phyloP scores from a whole-genome alignment of 768 basidiomycete species.

The Gymnopilus dilepis region DNA sequence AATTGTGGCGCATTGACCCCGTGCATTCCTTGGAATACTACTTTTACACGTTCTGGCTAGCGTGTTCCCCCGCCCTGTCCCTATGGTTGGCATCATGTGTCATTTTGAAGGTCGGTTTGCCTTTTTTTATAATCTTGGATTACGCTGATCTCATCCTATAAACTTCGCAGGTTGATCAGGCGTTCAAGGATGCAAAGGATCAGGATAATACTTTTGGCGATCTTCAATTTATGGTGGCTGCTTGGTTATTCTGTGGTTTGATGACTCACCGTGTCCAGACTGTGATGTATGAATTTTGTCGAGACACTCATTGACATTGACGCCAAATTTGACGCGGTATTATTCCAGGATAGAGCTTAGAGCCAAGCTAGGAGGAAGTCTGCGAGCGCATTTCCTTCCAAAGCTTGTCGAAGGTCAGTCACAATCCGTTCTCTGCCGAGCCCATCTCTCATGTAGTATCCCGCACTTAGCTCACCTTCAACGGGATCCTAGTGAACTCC shows the following conservation, averaged over 20 bases:
- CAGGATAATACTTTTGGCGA: neutral
- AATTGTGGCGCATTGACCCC: conserved; percentile 30
- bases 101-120: conserved; percentile 35
- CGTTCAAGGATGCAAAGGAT: neutral
- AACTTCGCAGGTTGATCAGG: neutral
- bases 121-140: neutral
- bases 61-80: conserved; percentile 38
- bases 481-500: conserved; percentile 23
- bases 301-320: no score
- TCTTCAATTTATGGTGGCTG: neutral
- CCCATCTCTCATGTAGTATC: neutral
- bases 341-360: conserved; percentile 11
- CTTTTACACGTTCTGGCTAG: conserved; percentile 33
- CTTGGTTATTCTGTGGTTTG: conserved; percentile 17
- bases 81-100: conserved; percentile 39
- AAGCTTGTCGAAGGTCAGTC: conserved; percentile 40
- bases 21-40: conserved; percentile 30
- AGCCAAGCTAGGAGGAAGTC: conserved; percentile 29
- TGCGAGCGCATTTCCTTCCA: conserved; percentile 46
- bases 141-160: neutral
- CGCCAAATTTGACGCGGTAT: no score
- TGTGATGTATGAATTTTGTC: conserved; percentile 9
- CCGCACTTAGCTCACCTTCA: conserved; percentile 29
- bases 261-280: conserved; percentile 4
- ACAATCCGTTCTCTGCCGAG: neutral